Evolutionary conservation across 2,329 filamentous ascomycete genomes (phyloP).

Genomic region (Alternaria burnsii): DNA sequence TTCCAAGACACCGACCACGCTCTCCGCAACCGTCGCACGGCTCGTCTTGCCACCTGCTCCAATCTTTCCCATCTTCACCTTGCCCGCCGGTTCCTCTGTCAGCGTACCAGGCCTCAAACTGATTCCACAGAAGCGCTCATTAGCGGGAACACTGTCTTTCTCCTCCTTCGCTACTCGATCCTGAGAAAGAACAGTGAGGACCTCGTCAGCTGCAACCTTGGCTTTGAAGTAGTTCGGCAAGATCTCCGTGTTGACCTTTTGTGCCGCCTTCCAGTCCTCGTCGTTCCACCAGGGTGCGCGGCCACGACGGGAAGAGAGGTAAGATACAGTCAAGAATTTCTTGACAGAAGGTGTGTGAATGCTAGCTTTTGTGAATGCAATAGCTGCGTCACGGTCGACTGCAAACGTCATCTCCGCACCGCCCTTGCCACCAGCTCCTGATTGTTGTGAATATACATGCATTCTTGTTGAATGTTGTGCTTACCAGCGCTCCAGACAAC

Average conservation of each 20-base stretch:
- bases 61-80: constrained; percentile 60
- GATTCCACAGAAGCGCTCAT: constrained; percentile 59
- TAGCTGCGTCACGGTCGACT: constrained; percentile 64
- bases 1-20: constrained; percentile 59
- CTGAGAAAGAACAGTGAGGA: constrained; percentile 57
- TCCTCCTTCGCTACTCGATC: constrained; percentile 40
- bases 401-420: constrained; percentile 60
- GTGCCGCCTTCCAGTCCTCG: constrained; percentile 55
- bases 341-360: constrained; percentile 56
- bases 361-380: constrained; percentile 61
- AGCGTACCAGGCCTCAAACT: constrained; percentile 61
- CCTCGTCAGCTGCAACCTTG: constrained; percentile 65
- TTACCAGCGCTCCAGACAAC: constrained; percentile 73
- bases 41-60: constrained; percentile 52
- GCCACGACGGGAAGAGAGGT: constrained; percentile 59
- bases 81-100: constrained; percentile 59
- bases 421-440: constrained; percentile 65
- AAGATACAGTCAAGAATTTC: constrained; percentile 65
- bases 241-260: constrained; percentile 58
- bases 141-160: constrained; percentile 34
- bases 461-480: constrained; percentile 18
- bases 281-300: constrained; percentile 62
- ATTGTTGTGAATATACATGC: neutral
- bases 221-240: constrained; percentile 63
- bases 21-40: constrained; percentile 62